A percentile compares a stretch with the other conserved stretches of the same genome.
Conservation (phyloP, 2,329 filamentous ascomycete genomes). For the Calonectria hawksworthii region DNA sequence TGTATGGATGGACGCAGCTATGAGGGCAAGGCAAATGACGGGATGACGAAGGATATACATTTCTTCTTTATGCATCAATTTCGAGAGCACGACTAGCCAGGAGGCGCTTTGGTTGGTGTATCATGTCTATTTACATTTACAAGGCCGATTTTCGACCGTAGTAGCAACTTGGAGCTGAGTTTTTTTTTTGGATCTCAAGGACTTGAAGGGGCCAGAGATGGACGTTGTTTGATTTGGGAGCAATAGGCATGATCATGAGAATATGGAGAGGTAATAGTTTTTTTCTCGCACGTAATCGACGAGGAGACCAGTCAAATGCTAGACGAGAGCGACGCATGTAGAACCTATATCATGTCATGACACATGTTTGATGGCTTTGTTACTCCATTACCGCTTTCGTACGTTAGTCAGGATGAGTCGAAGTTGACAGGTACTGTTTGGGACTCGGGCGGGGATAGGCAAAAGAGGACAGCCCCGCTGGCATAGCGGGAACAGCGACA, state of each 20-base stretch:
- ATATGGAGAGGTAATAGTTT: background rate
- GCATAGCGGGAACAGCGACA: background rate
- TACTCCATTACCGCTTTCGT: slow-evolving; percentile 34
- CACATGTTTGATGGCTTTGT: background rate
- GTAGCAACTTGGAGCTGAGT: background rate
- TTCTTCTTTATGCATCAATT: slow-evolving; percentile 31
- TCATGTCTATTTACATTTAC: slow-evolving; percentile 28
- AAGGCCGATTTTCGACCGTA: slow-evolving; percentile 12
- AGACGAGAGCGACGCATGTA: background rate
- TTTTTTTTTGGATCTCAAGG: background rate
- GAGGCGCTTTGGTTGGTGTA: slow-evolving; percentile 15
- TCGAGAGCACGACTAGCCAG: slow-evolving; percentile 18
- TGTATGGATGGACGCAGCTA: slow-evolving; percentile 27
- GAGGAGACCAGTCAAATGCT: background rate
- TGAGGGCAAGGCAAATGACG: slow-evolving; percentile 32
- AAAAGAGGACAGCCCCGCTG: slow-evolving; percentile 13
- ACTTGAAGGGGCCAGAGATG: background rate
- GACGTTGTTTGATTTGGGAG: background rate
- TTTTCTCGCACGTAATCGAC: background rate
- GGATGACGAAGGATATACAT: slow-evolving; percentile 35
- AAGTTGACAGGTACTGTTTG: slow-evolving; percentile 27
- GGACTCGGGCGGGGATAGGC: background rate
- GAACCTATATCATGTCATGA: background rate
- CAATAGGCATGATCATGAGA: background rate
- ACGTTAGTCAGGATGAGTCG: slow-evolving; percentile 40